A percentile compares a stretch with the other conserved stretches of the same genome.
Evolutionary conservation across 768 basidiomycete species (phyloP).

Genomic region (Rhodocollybia butyracea): DNA sequence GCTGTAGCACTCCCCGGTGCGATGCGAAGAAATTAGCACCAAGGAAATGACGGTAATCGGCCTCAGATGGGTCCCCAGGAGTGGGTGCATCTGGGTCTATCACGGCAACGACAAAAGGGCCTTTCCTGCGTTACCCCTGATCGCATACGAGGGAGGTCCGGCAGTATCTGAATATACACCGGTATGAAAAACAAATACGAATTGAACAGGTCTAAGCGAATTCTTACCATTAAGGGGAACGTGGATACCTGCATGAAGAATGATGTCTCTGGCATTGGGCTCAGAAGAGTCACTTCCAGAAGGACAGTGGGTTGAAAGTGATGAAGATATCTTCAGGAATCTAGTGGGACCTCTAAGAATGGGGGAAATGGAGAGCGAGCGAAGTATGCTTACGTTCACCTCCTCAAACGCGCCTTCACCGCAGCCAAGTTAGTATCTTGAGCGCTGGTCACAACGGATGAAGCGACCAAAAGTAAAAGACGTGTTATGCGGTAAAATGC

Average conservation of each 20-base stretch:
- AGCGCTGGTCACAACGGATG: no score
- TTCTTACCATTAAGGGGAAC: slow-evolving; percentile 9
- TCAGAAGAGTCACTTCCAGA: slow-evolving; percentile 24
- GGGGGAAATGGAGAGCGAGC: background rate
- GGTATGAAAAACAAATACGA: background rate
- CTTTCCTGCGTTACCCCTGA: slow-evolving; percentile 20
- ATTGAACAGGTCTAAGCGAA: no score
- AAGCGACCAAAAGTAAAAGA: no score
- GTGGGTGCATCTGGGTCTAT: slow-evolving; percentile 53
- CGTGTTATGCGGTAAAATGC: no score
- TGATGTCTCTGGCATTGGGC: slow-evolving; percentile 16
- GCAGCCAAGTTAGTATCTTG: background rate
- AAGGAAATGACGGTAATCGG: slow-evolving; percentile 48
- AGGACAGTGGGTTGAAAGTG: slow-evolving; percentile 19
- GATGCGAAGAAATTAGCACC: slow-evolving; percentile 33
- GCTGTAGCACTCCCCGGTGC: background rate
- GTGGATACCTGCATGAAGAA: slow-evolving; percentile 23
- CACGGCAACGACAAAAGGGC: slow-evolving; percentile 44
- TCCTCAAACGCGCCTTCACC: background rate
- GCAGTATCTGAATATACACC: slow-evolving; percentile 28
- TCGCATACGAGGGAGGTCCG: slow-evolving; percentile 31
- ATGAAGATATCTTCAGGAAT: slow-evolving; percentile 20
- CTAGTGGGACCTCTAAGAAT: slow-evolving; percentile 7
- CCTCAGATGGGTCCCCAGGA: slow-evolving; percentile 37
- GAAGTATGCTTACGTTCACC: background rate